Conservation (phyloP, 768 basidiomycete species). For the Boletus sp. region DNA sequence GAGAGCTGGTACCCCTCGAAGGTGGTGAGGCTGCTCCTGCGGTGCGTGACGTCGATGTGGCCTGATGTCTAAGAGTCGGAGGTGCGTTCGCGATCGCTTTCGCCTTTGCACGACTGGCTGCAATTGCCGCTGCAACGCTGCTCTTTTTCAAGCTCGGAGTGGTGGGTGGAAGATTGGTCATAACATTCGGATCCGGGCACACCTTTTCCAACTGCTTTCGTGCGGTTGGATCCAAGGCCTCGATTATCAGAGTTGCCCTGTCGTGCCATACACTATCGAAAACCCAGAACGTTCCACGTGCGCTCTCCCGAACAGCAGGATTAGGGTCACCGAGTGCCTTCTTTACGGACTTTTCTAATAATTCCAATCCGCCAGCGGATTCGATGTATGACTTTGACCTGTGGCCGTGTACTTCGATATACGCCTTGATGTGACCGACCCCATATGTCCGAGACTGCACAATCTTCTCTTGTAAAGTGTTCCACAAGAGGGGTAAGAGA, state of each 20-base stretch:
- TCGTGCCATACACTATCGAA: constrained; percentile 76
- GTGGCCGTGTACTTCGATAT: constrained; percentile 68
- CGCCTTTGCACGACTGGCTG: constrained; percentile 85
- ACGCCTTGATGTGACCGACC: constrained; percentile 68
- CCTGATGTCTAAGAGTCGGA: constrained; percentile 76
- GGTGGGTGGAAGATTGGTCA: constrained; percentile 43
- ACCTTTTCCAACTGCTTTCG: constrained; percentile 85
- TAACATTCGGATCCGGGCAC: constrained; percentile 58
- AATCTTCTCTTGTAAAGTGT: constrained; percentile 74
- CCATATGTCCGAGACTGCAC: constrained; percentile 67
- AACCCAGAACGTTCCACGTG: constrained; percentile 74
- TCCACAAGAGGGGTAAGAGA: constrained; percentile 65
- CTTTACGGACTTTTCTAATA: constrained; percentile 69
- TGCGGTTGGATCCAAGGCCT: constrained; percentile 60
- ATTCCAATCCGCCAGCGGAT: constrained; percentile 59
- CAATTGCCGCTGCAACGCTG: constrained; percentile 82
- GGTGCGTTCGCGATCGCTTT: constrained; percentile 81
- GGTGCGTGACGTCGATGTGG: constrained; percentile 66
- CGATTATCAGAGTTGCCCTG: constrained; percentile 58
- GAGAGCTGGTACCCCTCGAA: constrained; percentile 37
- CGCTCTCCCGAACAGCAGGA: constrained; percentile 70
- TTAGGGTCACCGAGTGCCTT: constrained; percentile 77
- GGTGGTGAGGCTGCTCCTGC: constrained; percentile 42
- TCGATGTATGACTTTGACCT: constrained; percentile 68
- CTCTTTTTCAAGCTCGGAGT: constrained; percentile 69